phyloP scores from a whole-genome alignment of 2,329 filamentous ascomycete species.

The Lasiodiplodia gonubiensis region DNA sequence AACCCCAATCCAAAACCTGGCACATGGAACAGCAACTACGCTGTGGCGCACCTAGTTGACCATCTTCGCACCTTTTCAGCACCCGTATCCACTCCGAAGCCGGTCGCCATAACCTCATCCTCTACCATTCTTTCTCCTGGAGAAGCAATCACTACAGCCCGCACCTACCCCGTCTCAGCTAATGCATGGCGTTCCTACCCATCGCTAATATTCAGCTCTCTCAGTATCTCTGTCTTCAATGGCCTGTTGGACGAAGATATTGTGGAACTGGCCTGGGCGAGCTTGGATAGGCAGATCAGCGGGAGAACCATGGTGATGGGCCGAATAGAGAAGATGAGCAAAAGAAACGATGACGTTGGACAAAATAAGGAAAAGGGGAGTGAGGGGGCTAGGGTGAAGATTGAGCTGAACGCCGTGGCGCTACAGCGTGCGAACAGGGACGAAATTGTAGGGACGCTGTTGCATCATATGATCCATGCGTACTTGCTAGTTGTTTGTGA shows the following conservation, averaged over 20 bases:
- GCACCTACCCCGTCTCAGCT: conserved; percentile 31
- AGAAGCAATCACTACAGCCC: conserved; percentile 33
- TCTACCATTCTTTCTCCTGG: conserved; percentile 21
- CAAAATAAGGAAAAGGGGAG: background rate
- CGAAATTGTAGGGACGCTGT: conserved; percentile 45
- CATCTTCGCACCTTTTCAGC: conserved; percentile 34
- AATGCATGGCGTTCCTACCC: conserved; percentile 39
- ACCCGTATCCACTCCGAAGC: conserved; percentile 28
- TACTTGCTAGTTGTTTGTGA: conserved; percentile 53
- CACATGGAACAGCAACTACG: conserved; percentile 51
- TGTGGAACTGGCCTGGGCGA: conserved; percentile 43
- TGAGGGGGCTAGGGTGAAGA: conserved; percentile 36
- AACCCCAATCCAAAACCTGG: conserved; percentile 28
- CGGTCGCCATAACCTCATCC: background rate
- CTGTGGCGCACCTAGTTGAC: conserved; percentile 47
- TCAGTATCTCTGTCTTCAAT: conserved; percentile 46
- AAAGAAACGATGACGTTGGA: background rate
- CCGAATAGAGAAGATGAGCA: conserved; percentile 30
- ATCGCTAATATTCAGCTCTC: conserved; percentile 44
- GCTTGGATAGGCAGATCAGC: conserved; percentile 36
- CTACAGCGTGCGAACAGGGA: conserved; percentile 38
- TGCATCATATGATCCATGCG: conserved; percentile 55
- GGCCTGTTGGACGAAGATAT: conserved; percentile 44
- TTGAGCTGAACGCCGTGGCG: conserved; percentile 40
- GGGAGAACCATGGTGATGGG: conserved; percentile 46